These are phyloP conservation scores for Cyanidioschyzon merolae DNA, from an alignment of 23 red algal species.

Conservation along the genomic window DNA sequence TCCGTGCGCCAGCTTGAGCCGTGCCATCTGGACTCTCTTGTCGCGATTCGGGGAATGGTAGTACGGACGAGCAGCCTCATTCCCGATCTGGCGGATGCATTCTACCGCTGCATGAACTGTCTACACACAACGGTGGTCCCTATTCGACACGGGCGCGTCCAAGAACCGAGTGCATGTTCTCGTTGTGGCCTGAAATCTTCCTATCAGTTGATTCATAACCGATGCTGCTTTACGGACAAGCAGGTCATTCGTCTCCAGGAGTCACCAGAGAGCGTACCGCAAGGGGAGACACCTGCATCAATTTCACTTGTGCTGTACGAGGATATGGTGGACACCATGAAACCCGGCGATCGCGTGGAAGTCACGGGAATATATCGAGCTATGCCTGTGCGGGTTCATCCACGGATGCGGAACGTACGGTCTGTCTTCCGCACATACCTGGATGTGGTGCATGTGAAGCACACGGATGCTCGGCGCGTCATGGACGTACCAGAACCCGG, in stretches of 20 bases:
- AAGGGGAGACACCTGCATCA: constrained; percentile 89
- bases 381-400: constrained; percentile 58
- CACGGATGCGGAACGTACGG: constrained; percentile 54
- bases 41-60: constrained; percentile 80
- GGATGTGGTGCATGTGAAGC: constrained; percentile 70
- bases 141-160: constrained; percentile 53
- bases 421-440: constrained; percentile 91
- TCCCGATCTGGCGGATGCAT: constrained; percentile 72
- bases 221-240: constrained; percentile 74
- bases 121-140: constrained; percentile 38
- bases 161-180: constrained; percentile 68
- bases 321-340: constrained; percentile 68
- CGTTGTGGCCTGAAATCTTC: constrained; percentile 48
- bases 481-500: neutral
- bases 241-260: constrained; percentile 93
- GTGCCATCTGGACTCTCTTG: constrained; percentile 50
- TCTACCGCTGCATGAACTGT: constrained; percentile 86
- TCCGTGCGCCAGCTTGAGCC: constrained; percentile 83
- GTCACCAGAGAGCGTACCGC: constrained; percentile 76
- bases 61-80: constrained; percentile 59
- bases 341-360: constrained; percentile 93
- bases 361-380: constrained; percentile 79
- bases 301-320: constrained; percentile 85
- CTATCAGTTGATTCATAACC: constrained; percentile 72
- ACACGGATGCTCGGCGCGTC: constrained; percentile 18